Evolutionary conservation across 2,329 filamentous ascomycete genomes (phyloP).

Genomic region (Ceratocystiopsis sp.): DNA sequence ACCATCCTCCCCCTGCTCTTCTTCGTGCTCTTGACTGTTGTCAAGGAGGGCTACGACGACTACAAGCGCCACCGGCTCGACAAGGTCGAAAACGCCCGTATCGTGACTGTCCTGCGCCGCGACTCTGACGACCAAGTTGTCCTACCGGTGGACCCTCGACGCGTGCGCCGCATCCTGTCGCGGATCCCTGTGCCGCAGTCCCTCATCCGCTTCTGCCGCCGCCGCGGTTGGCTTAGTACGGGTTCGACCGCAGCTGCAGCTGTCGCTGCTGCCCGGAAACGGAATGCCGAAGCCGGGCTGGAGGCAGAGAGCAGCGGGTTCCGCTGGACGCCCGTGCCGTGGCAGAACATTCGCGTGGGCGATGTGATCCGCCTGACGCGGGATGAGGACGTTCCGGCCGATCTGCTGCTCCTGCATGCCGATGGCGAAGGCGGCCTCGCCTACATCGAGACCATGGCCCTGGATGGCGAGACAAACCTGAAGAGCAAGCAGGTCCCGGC

Average conservation of each 20-base stretch:
- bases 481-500: conserved; percentile 57
- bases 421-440: conserved; percentile 63
- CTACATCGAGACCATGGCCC: conserved; percentile 70
- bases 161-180: too few relatives aligned
- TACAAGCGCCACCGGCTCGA: conserved; percentile 64
- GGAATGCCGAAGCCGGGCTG: conserved; percentile 2
- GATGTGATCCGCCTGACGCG: conserved; percentile 35
- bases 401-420: conserved; percentile 63
- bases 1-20: conserved; percentile 58
- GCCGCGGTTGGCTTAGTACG: too few relatives aligned
- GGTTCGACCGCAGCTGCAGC: neutral
- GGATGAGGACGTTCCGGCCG: conserved; percentile 68
- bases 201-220: too few relatives aligned
- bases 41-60: conserved; percentile 79
- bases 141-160: neutral
- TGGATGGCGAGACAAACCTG: conserved; percentile 69
- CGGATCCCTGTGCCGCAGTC: neutral
- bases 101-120: conserved; percentile 26
- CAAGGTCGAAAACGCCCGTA: conserved; percentile 56
- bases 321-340: conserved; percentile 33
- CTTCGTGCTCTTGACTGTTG: conserved; percentile 64
- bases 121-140: neutral
- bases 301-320: conserved; percentile 24
- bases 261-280: neutral
- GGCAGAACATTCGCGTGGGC: conserved; percentile 31